phyloP scores from a whole-genome alignment of 768 basidiomycete species.

The Thelephora aurantiotincta region DNA sequence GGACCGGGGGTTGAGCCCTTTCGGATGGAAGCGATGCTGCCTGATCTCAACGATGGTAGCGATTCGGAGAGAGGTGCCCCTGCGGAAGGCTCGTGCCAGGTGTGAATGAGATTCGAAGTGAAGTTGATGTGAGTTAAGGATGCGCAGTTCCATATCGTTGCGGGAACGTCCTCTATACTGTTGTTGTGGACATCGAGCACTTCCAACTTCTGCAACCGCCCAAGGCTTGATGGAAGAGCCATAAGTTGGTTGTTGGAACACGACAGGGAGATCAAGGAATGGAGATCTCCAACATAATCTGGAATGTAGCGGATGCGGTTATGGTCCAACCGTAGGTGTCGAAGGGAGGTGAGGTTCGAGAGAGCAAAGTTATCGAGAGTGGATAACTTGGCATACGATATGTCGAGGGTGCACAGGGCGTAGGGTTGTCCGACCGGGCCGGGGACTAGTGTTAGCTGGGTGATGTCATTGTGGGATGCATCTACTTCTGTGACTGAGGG shows the following conservation, averaged over 20 bases:
- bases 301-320: conserved; percentile 80
- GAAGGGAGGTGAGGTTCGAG: conserved; percentile 57
- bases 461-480: conserved; percentile 83
- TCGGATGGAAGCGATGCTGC: conserved; percentile 19
- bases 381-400: conserved; percentile 81
- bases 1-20: conserved; percentile 27
- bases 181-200: conserved; percentile 86
- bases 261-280: conserved; percentile 55
- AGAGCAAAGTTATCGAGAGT: conserved; percentile 65
- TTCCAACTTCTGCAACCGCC: conserved; percentile 59
- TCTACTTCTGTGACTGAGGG: conserved; percentile 51
- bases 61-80: conserved; percentile 1
- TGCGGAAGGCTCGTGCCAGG: conserved; percentile 54
- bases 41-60: conserved; percentile 2
- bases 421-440: conserved; percentile 35
- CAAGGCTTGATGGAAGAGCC: conserved; percentile 62
- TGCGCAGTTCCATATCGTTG: conserved; percentile 72
- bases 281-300: conserved; percentile 66
- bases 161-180: conserved; percentile 63
- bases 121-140: conserved; percentile 63
- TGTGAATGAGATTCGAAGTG: conserved; percentile 73
- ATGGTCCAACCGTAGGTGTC: conserved; percentile 63
- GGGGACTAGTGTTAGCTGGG: conserved; percentile 49
- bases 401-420: conserved; percentile 62
- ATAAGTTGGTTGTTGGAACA: conserved; percentile 88